Evolutionary conservation across 2,329 filamentous ascomycete genomes (phyloP).

Genomic region (Aureobasidium melanogenum): DNA sequence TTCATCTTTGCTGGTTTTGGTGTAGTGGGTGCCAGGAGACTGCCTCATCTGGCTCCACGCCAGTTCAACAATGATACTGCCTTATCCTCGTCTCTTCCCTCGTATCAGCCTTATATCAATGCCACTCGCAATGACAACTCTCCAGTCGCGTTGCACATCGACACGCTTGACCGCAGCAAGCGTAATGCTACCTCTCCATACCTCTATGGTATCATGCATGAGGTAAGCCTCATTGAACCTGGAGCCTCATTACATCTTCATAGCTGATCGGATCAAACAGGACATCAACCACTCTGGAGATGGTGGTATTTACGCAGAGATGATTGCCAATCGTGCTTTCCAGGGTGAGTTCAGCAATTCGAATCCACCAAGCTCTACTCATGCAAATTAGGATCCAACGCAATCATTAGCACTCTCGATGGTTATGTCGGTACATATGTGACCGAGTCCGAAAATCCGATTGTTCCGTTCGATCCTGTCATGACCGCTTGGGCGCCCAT

Average conservation of each 20-base stretch:
- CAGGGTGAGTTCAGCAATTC: slow-evolving; percentile 34
- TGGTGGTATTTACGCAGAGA: slow-evolving; percentile 63
- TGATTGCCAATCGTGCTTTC: slow-evolving; percentile 63
- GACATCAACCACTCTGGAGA: slow-evolving; percentile 53
- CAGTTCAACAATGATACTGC: not conserved
- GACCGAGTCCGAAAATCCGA: slow-evolving; percentile 20
- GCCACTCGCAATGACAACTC: slow-evolving; percentile 15
- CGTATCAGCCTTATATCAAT: slow-evolving; percentile 15
- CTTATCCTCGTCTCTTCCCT: slow-evolving; percentile 7
- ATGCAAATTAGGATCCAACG: slow-evolving; percentile 16
- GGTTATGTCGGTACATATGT: slow-evolving; percentile 20
- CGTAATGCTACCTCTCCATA: slow-evolving; percentile 15
- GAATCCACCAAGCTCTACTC: not conserved
- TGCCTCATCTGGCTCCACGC: slow-evolving; percentile 4
- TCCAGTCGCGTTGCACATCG: slow-evolving; percentile 13
- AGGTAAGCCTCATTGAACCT: not conserved
- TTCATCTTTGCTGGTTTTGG: slow-evolving; percentile 2
- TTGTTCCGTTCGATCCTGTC: slow-evolving; percentile 24
- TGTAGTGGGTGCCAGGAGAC: slow-evolving; percentile 6
- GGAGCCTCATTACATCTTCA: not conserved
- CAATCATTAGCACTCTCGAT: slow-evolving; percentile 14
- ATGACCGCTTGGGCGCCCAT: slow-evolving; percentile 24
- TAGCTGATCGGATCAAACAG: slow-evolving; percentile 8
- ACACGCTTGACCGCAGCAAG: slow-evolving; percentile 6
- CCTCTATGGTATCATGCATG: slow-evolving; percentile 16